phyloP scores from a whole-genome alignment of 2,329 filamentous ascomycete species.

The Trichoderma sp. region DNA sequence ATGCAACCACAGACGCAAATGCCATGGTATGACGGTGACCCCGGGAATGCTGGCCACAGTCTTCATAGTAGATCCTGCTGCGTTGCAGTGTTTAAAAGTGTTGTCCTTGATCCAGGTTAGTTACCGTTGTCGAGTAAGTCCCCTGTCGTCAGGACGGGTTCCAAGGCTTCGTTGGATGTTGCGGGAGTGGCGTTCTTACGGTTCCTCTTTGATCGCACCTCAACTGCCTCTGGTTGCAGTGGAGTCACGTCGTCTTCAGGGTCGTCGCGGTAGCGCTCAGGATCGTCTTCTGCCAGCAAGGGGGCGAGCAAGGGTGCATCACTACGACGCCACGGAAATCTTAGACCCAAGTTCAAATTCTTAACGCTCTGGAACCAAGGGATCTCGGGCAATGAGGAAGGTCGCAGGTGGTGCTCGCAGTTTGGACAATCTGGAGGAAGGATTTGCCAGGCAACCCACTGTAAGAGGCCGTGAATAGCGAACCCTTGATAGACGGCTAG shows the following conservation, averaged over 20 bases:
- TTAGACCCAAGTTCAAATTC: constrained; percentile 16
- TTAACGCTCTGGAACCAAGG: constrained; percentile 33
- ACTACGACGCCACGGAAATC: constrained; percentile 19
- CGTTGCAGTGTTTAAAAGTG: not conserved
- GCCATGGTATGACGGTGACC: not conserved
- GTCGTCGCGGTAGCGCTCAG: constrained; percentile 29
- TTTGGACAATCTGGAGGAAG: constrained; percentile 41
- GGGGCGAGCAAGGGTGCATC: constrained; percentile 25
- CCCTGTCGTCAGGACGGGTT: not conserved
- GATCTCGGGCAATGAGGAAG: constrained; percentile 34
- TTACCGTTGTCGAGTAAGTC: not conserved
- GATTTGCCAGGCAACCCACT: constrained; percentile 39
- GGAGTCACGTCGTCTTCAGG: constrained; percentile 12
- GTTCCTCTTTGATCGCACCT: constrained; percentile 25
- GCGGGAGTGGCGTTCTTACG: constrained; percentile 25
- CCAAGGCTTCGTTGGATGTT: constrained; percentile 16
- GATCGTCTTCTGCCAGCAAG: constrained; percentile 27
- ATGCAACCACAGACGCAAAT: not conserved
- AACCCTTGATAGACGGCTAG: constrained; percentile 40
- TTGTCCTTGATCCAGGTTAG: constrained; percentile 11
- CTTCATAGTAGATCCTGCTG: not conserved
- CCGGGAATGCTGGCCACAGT: not conserved
- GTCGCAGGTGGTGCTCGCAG: constrained; percentile 39
- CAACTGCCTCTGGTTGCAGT: constrained; percentile 25
- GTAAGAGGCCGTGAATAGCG: constrained; percentile 38